These are phyloP conservation scores for Lepidium africanum DNA, from an alignment of 345 rosid genomes.

Conservation along the genomic window DNA sequence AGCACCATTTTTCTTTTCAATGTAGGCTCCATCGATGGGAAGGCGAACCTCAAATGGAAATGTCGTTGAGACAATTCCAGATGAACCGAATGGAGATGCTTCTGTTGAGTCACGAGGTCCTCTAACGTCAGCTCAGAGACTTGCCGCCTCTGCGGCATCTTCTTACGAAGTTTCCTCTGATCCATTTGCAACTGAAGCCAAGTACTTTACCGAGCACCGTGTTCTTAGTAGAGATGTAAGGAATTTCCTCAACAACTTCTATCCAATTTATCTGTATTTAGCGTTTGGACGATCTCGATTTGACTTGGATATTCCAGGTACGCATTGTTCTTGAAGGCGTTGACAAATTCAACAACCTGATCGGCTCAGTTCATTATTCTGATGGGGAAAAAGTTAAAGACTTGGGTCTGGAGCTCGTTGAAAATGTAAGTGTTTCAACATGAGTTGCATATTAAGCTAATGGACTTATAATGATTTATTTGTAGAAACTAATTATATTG, in stretches of 20 bases:
- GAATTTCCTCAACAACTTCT: not conserved
- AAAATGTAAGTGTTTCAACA: conserved; percentile 48
- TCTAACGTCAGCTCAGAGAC: conserved; percentile 92
- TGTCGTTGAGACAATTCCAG: conserved; percentile 35
- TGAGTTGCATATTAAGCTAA: not conserved
- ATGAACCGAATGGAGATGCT: conserved; percentile 68
- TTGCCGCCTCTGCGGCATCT: conserved; percentile 55
- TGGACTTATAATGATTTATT: not conserved
- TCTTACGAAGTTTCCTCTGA: conserved; percentile 61
- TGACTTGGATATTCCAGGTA: conserved; percentile 42
- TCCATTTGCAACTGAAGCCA: conserved; percentile 82
- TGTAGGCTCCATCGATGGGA: conserved; percentile 85
- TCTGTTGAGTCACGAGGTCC: conserved; percentile 53
- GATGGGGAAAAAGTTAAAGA: conserved; percentile 85
- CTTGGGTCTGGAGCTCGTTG: conserved; percentile 88
- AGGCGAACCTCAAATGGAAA: conserved; percentile 48
- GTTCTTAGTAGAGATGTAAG: conserved; percentile 80
- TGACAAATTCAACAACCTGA: conserved; percentile 86
- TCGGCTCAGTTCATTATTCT: conserved; percentile 89
- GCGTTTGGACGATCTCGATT: conserved; percentile 7
- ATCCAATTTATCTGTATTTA: not conserved
- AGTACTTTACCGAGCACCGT: conserved; percentile 84
- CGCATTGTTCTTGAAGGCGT: conserved; percentile 96
- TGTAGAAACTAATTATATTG: not conserved
- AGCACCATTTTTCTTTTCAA: conserved; percentile 4